These are phyloP conservation scores for Gaeumannomyces tritici DNA, from an alignment of 2,329 filamentous ascomycete genomes.

Conservation along the genomic window DNA sequence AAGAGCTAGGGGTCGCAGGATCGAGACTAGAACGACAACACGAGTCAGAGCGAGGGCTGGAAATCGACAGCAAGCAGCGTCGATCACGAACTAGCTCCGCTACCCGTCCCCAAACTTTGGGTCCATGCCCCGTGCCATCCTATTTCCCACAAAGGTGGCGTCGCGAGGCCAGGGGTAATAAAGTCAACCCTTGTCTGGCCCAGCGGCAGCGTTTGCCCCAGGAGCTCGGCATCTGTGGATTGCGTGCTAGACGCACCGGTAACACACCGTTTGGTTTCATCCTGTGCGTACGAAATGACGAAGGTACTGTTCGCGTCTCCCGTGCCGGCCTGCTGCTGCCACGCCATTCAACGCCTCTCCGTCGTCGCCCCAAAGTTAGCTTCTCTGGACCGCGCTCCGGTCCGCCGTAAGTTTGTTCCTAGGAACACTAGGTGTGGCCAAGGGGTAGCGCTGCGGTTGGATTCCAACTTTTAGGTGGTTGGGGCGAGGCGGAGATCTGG, in stretches of 20 bases:
- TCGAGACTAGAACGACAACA: not conserved
- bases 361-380: not conserved
- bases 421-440: not conserved
- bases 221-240: not conserved
- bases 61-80: not conserved
- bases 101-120: not conserved
- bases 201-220: not conserved
- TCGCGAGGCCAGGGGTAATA: not conserved
- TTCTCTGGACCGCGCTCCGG: not conserved
- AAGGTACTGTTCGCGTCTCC: not conserved
- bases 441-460: not conserved
- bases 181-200: not conserved
- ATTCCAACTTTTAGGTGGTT: not conserved
- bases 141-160: not conserved
- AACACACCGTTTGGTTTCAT: not conserved
- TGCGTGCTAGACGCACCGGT: not conserved
- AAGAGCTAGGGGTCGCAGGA: not conserved
- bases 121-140: not conserved
- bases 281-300: not conserved
- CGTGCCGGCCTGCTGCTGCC: not conserved
- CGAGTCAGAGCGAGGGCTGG: too few species aligned
- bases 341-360: too few species aligned
- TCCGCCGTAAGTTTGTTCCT: not conserved
- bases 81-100: not conserved
- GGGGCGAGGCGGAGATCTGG: not conserved